These are phyloP conservation scores for Candida vartiovaarae DNA, from an alignment of 805 yeast genomes.

Conservation along the genomic window DNA sequence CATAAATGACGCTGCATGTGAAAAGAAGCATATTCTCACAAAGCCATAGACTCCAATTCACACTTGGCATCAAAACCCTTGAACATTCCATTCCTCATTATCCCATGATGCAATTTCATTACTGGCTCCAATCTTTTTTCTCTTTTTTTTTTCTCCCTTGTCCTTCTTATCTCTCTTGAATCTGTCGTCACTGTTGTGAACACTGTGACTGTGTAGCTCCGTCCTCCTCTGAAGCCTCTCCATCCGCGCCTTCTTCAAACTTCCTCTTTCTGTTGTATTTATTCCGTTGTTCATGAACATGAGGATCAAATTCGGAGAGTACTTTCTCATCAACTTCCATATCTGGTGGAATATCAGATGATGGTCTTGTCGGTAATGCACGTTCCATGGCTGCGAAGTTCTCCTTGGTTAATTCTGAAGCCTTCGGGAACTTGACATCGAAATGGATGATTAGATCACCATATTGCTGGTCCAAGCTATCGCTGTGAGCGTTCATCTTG, in stretches of 20 bases:
- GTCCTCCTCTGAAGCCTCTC: neutral
- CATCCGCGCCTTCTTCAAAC: neutral
- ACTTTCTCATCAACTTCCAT: conserved; percentile 50
- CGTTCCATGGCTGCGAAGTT: conserved; percentile 60
- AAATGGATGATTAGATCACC: conserved; percentile 60
- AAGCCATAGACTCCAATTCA: no score
- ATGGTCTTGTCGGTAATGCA: conserved; percentile 70
- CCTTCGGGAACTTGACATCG: conserved; percentile 49
- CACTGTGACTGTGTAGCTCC: neutral
- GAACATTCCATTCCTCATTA: no score
- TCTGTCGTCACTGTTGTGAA: neutral
- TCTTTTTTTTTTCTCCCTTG: neutral
- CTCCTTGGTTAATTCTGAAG: conserved; percentile 62
- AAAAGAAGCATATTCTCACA: no score
- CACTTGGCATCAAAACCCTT: no score
- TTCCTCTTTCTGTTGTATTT: neutral
- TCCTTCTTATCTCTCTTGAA: neutral
- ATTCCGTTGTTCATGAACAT: conserved; percentile 1
- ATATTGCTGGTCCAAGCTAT: conserved; percentile 3
- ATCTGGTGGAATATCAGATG: conserved; percentile 52
- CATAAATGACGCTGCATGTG: no score
- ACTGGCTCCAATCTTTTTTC: no score
- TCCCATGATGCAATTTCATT: no score
- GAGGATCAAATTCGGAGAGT: conserved; percentile 10
- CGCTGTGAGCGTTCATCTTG: conserved; percentile 5